phyloP scores from a whole-genome alignment of 116 monocot species.

The Dioscorea cayenensis region DNA sequence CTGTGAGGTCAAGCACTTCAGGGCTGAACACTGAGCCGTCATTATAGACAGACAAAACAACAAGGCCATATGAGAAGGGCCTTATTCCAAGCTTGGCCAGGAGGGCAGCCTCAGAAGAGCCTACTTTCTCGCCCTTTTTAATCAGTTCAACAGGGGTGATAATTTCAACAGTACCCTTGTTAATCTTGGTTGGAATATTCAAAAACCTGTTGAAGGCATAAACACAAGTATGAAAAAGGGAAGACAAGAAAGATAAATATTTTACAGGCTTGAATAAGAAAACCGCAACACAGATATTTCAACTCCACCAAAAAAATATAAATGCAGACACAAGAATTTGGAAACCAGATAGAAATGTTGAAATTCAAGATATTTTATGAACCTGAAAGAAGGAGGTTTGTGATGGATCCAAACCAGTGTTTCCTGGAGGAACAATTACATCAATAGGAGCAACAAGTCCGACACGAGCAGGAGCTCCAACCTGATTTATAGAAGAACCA shows the following conservation, averaged over 20 bases:
- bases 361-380: neutral
- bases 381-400: conserved; percentile 75
- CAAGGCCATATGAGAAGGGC: conserved; percentile 71
- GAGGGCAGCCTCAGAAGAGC: conserved; percentile 67
- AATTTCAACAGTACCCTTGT: conserved; percentile 73
- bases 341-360: neutral
- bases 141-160: conserved; percentile 72
- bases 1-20: conserved; percentile 50
- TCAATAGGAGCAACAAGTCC: conserved; percentile 67
- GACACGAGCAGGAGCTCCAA: conserved; percentile 77
- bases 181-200: conserved; percentile 68
- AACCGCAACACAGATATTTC: neutral
- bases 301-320: neutral
- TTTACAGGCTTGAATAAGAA: too few species aligned
- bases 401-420: conserved; percentile 65
- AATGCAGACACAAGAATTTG: too few species aligned
- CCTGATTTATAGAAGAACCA: conserved; percentile 25
- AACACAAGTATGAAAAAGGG: neutral
- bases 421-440: conserved; percentile 64
- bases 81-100: conserved; percentile 67
- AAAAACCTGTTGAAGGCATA: conserved; percentile 30
- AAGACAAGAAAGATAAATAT: neutral
- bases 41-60: conserved; percentile 45
- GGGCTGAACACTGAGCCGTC: conserved; percentile 57
- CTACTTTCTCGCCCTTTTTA: conserved; percentile 63